Percentiles rank a stretch among this genome's conserved stretches.
Evolutionary conservation across 805 yeast species (phyloP).

Genomic region (Candida patagonica): DNA sequence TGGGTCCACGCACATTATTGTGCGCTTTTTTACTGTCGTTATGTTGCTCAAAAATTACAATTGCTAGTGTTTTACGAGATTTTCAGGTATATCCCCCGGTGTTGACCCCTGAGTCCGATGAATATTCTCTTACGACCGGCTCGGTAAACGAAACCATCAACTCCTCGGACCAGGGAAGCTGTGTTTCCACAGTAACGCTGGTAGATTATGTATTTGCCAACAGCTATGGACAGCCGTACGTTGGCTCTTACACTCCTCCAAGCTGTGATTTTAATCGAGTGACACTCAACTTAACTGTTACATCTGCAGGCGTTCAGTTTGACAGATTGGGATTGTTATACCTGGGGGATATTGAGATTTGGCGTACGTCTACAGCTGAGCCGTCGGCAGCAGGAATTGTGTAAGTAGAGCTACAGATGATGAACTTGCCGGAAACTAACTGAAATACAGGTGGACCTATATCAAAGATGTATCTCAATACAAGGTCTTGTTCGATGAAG

Average conservation of each 20-base stretch:
- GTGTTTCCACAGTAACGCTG: constrained; percentile 15
- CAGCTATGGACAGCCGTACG: constrained; percentile 35
- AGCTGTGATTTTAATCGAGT: constrained; percentile 28
- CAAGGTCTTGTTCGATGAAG: constrained; percentile 36
- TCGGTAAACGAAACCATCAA: no score
- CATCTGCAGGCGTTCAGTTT: constrained; percentile 28
- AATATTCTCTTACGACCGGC: not conserved
- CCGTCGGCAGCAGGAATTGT: no score
- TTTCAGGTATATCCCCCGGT: no score
- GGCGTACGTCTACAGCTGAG: constrained; percentile 86
- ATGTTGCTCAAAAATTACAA: no score
- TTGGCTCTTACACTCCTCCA: constrained; percentile 30
- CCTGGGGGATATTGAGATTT: constrained; percentile 48
- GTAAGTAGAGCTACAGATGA: no score
- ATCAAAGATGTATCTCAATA: constrained; percentile 61
- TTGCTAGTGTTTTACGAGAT: no score
- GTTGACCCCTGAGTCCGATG: not conserved
- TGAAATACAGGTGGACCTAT: constrained; percentile 38
- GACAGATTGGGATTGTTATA: constrained; percentile 31
- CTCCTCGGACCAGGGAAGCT: no score
- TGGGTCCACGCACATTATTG: no score
- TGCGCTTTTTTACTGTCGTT: no score
- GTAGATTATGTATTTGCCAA: constrained; percentile 35
- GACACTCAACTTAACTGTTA: constrained; percentile 25
- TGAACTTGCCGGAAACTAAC: constrained; percentile 47